Base-by-base conservation (phyloP, 2,329 filamentous ascomycete species). In the Penicillium corylophilum region DNA sequence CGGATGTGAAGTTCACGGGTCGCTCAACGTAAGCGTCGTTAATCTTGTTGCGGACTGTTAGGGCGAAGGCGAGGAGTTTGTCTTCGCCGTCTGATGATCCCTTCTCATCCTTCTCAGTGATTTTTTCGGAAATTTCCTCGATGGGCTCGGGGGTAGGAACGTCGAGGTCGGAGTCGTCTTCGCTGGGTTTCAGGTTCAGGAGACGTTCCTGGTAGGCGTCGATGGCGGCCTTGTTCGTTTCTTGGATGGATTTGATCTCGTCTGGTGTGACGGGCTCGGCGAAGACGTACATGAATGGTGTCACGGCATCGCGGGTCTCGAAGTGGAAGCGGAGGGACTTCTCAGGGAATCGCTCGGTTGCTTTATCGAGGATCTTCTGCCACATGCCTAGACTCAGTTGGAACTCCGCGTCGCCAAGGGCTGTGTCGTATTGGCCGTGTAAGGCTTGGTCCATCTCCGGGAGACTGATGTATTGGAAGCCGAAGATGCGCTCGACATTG, bases 401-500 rank as follows among this genome's bases (percentile, higher is more conserved):
- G 74, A 97, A 97, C 68, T 99, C 94, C 42, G 81, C 76, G 64
- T 96, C 86, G 20, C 95, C 95, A 5, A 95, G 72, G 1, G 72
- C 67, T 0, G 77, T 78, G 63, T 91, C 79, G 0, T 70, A 64
- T 45, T 90, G 87, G 20, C 90, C 91, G 67, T 99, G 95, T n/a
- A 99, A 73, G 0, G 90, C 82, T n/a, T 79, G 68, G 68, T 99
- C 94, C 87, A 99, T 91, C 66, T 99, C 94, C 4, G 82, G 69
- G 13, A 97, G 74, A 53, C 85, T 86, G 54, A 99, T 82, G 68
- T 99, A 99, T 71, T 99, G 94, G 71, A 99, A 99, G 5, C 94
- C 94, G 68, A 99, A 99, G 44, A 99, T 95, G 49, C 92, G 88
- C 71, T 92, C 82, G 2, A 91, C 89, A 69, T 99, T 99, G 77